Conservation (phyloP, 1,139 yeast genomes). For the Wickerhamomyces sp. region DNA sequence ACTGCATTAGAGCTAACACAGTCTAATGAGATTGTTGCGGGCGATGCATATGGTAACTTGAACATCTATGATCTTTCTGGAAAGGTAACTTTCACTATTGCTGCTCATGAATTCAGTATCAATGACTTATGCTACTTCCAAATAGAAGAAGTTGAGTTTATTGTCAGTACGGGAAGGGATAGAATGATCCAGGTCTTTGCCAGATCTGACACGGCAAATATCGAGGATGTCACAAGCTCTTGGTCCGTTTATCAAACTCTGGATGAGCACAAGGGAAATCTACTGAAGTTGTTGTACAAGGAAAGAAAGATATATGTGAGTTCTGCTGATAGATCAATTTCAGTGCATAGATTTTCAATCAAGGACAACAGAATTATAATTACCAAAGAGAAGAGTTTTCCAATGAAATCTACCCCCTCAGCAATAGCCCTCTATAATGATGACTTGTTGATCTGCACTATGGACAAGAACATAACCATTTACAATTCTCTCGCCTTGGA, state of each 20-base stretch:
- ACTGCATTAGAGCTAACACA: conserved; percentile 25
- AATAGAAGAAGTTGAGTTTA: conserved; percentile 24
- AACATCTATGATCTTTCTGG: conserved; percentile 11
- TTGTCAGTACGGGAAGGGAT: conserved; percentile 52
- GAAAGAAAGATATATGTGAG: conserved; percentile 41
- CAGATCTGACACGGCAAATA: conserved; percentile 3
- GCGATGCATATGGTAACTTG: conserved; percentile 46
- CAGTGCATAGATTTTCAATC: conserved; percentile 40
- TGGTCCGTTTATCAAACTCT: conserved; percentile 58
- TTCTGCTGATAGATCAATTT: conserved; percentile 55
- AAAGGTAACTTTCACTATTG: conserved; percentile 23
- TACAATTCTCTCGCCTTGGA: conserved; percentile 37
- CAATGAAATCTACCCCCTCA: conserved; percentile 47
- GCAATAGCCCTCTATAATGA: conserved; percentile 27
- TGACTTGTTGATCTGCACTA: conserved; percentile 46
- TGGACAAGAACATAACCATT: conserved; percentile 43
- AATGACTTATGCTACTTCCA: conserved; percentile 37
- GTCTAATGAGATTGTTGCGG: conserved; percentile 30
- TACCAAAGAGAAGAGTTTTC: conserved; percentile 40
- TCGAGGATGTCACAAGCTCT: conserved; percentile 13
- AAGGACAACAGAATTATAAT: conserved; percentile 21
- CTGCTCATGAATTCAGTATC: conserved; percentile 47
- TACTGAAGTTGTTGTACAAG: conserved; percentile 32
- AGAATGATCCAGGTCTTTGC: conserved; percentile 54
- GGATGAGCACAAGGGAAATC: conserved; percentile 52